Percentiles rank a stretch among this genome's conserved stretches.
Conservation (phyloP, 306 rosid species). For the Gastrolobium villosum region DNA sequence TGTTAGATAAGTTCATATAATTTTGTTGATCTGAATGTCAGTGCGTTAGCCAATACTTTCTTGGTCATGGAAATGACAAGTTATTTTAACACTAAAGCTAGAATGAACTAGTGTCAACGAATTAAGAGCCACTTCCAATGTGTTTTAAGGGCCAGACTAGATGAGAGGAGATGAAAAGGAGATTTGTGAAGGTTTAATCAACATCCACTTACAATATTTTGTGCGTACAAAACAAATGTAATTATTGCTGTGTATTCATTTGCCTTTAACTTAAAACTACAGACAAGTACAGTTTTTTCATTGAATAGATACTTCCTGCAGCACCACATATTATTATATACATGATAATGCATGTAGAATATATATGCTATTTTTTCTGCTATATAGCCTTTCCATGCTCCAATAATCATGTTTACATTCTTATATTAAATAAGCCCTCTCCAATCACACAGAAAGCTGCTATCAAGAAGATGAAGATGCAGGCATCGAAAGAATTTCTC, state of each 20-base stretch:
- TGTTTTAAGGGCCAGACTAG: not conserved
- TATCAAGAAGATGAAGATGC: constrained; percentile 89
- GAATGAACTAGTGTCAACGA: not conserved
- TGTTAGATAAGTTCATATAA: not conserved
- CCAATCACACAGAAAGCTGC: constrained; percentile 77
- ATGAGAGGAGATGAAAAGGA: not conserved
- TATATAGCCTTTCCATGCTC: not conserved
- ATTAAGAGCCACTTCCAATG: not conserved
- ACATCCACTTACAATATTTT: not conserved
- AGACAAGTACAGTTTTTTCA: not conserved
- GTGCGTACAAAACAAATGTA: not conserved
- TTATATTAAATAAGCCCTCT: constrained; percentile 7
- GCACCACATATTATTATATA: not conserved
- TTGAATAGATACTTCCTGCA: constrained; percentile 10
- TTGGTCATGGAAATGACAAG: too few relatives aligned
- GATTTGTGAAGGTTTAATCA: not conserved
- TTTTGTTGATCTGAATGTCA: too few relatives aligned
- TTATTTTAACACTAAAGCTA: too few relatives aligned
- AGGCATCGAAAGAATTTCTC: constrained; percentile 81
- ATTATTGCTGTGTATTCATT: not conserved
- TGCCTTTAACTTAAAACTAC: not conserved
- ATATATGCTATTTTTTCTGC: not conserved
- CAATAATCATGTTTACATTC: constrained; percentile 24
- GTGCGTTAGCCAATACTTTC: not conserved
- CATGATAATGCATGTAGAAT: not conserved